Conservation (phyloP, 75 land plant species). For the Pinus tabuliformis region DNA sequence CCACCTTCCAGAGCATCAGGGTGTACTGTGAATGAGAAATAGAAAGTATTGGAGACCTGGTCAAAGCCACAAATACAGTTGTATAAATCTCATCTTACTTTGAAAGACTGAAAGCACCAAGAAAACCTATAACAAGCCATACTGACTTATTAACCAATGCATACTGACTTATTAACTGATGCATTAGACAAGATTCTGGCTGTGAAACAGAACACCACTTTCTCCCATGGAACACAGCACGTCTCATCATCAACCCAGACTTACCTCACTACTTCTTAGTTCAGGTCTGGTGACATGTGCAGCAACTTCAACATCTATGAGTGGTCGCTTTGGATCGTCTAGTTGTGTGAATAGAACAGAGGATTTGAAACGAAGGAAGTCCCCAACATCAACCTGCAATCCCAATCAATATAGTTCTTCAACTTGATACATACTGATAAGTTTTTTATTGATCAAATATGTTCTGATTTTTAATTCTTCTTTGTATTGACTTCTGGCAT, state of each 20-base stretch:
- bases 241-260: background rate
- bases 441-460: no score
- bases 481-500: background rate
- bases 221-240: no score
- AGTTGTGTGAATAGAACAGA: constrained; percentile 85
- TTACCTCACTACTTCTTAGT: constrained; percentile 74
- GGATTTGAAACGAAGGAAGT: constrained; percentile 86
- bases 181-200: no score
- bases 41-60: constrained; percentile 94
- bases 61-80: constrained; percentile 1
- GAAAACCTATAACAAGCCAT: background rate
- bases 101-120: no score
- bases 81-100: no score
- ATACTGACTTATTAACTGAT: background rate
- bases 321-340: constrained; percentile 63
- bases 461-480: background rate
- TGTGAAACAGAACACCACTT: no score
- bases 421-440: background rate
- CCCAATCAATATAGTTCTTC: background rate
- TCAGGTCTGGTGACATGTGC: constrained; percentile 95
- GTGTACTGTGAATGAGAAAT: constrained; percentile 87
- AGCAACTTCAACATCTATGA: constrained; percentile 82
- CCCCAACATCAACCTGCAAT: constrained; percentile 92
- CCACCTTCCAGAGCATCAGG: constrained; percentile 49
- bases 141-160: background rate